Percentiles rank a stretch among this genome's conserved stretches.
Conservation (phyloP, 108 stramenopile genomes). For the Stephanodiscus minutulus region DNA sequence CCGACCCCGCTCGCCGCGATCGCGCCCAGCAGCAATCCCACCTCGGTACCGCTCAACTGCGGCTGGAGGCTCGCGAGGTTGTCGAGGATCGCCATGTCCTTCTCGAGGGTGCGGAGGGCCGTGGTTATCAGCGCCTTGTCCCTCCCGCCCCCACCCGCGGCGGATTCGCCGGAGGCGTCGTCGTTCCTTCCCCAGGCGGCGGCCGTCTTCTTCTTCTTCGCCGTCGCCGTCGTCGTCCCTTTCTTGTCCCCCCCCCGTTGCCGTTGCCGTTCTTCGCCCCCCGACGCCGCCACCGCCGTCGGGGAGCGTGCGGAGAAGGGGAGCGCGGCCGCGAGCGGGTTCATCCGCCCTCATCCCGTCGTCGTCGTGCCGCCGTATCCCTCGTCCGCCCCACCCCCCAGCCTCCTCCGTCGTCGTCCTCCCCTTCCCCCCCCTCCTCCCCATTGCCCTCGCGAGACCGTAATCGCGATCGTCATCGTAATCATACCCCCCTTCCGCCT, state of each 20-base stretch:
- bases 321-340: not conserved
- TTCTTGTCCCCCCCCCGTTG: too few species aligned
- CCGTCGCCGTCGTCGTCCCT: not conserved
- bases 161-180: not conserved
- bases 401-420: too few species aligned
- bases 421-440: too few species aligned
- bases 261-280: too few species aligned
- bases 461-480: too few species aligned
- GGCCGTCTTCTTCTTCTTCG: not conserved
- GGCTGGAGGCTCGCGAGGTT: conserved; percentile 61
- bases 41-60: conserved; percentile 67
- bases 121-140: conserved; percentile 1
- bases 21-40: conserved; percentile 57
- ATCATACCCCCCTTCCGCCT: too few species aligned
- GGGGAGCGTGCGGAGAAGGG: conserved; percentile 6
- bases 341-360: not conserved
- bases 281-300: not conserved
- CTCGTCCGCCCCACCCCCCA: too few species aligned
- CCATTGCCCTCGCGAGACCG: too few species aligned
- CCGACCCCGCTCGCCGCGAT: conserved; percentile 64
- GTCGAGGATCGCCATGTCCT: conserved; percentile 71
- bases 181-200: not conserved
- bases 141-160: not conserved
- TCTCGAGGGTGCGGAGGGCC: conserved; percentile 37
- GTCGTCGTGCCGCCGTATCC: too few species aligned